These are phyloP conservation scores for Ustilago trichophora DNA, from an alignment of 1,284 basidiomycete genomes.

Conservation along the genomic window DNA sequence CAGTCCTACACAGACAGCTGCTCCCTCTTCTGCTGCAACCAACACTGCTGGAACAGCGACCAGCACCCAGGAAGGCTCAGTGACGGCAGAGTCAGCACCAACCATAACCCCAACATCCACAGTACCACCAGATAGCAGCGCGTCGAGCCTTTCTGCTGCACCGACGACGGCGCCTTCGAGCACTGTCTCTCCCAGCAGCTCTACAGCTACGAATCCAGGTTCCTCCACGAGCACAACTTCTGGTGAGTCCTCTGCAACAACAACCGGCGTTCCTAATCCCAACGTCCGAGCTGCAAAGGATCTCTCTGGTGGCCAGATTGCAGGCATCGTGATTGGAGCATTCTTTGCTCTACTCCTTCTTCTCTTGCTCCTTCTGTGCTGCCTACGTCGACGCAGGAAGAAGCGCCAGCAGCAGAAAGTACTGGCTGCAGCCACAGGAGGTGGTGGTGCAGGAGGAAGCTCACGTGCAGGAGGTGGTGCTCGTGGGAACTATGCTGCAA, in stretches of 20 bases:
- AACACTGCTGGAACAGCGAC: background rate
- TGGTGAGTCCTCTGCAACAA: constrained; percentile 16
- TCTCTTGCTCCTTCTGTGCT: constrained; percentile 37
- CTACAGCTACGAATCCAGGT: background rate
- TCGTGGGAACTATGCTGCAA: constrained; percentile 42
- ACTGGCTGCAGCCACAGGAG: constrained; percentile 29
- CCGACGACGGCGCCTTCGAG: background rate
- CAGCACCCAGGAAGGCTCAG: background rate
- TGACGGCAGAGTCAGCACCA: constrained; percentile 10
- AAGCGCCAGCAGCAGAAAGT: constrained; percentile 4
- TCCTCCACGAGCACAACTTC: background rate
- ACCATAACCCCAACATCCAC: constrained; percentile 4
- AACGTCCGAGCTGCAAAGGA: background rate
- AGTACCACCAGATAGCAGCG: background rate
- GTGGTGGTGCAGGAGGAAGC: no score
- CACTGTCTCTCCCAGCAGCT: background rate
- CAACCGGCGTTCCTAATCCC: constrained; percentile 11
- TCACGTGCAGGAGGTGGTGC: constrained; percentile 13
- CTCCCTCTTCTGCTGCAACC: background rate
- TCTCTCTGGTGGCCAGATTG: constrained; percentile 53
- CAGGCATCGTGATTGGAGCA: constrained; percentile 51
- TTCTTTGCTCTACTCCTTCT: constrained; percentile 42
- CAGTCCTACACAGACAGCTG: background rate
- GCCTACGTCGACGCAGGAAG: constrained; percentile 33
- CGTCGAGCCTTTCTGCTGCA: background rate